phyloP scores from a whole-genome alignment of 2,329 filamentous ascomycete species.

The Trichoderma breve region DNA sequence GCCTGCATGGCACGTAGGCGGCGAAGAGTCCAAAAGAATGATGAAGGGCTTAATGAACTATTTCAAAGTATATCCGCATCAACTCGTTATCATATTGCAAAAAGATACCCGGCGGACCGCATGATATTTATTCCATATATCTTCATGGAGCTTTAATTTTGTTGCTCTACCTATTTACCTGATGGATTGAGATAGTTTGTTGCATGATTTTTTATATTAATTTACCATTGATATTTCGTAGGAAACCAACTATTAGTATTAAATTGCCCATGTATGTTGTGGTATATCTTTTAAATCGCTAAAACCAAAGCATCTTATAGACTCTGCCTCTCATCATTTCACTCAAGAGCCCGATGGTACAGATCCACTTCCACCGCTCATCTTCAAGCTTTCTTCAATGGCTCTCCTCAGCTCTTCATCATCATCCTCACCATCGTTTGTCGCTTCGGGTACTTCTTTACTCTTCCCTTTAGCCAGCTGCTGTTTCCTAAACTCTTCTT shows the following conservation, averaged over 20 bases:
- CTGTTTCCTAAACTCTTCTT: conserved; percentile 51
- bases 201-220: not conserved
- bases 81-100: not conserved
- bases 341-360: conserved; percentile 25
- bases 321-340: not conserved
- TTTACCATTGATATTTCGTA: not conserved
- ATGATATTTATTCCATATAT: not conserved
- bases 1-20: not conserved
- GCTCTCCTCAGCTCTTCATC: conserved; percentile 57
- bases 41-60: not conserved
- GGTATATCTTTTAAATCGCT: not conserved
- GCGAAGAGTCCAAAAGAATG: not conserved
- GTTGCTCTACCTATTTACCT: not conserved
- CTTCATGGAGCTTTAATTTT: not conserved
- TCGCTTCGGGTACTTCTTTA: conserved; percentile 27
- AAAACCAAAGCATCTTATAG: not conserved
- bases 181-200: not conserved
- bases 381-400: conserved; percentile 54
- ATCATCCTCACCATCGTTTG: conserved; percentile 44
- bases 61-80: not conserved
- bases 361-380: conserved; percentile 33
- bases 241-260: not conserved
- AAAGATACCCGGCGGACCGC: not conserved
- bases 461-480: conserved; percentile 37
- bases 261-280: not conserved